These are phyloP conservation scores for Capronia americana DNA, from an alignment of 2,329 filamentous ascomycete genomes.

Conservation along the genomic window DNA sequence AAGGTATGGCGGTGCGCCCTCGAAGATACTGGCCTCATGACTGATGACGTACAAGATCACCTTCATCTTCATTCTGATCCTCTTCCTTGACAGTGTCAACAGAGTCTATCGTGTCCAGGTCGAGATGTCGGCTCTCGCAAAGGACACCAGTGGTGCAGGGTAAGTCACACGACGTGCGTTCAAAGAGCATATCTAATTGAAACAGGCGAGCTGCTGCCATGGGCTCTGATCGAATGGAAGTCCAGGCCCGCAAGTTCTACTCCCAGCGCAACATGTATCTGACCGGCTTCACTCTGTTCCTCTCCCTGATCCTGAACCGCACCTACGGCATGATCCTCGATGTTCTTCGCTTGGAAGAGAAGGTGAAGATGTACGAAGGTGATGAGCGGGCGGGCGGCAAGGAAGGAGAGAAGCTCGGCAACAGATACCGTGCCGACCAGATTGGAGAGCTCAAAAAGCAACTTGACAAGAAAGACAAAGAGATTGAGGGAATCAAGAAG, in stretches of 20 bases:
- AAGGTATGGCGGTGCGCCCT: conserved; percentile 62
- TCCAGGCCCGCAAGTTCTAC: conserved; percentile 99
- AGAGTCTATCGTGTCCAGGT: conserved; percentile 96
- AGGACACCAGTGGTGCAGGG: conserved; percentile 61
- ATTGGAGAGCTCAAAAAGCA: conserved; percentile 77
- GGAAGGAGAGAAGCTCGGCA: conserved; percentile 73
- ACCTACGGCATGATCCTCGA: conserved; percentile 98
- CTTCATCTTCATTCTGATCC: conserved; percentile 97
- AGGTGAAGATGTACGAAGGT: conserved; percentile 82
- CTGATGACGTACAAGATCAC: conserved; percentile 68
- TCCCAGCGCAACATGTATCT: conserved; percentile 99
- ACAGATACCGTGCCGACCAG: conserved; percentile 74
- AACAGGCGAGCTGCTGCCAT: conserved; percentile 69
- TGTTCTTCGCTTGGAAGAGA: conserved; percentile 88
- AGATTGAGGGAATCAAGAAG: conserved; percentile 89
- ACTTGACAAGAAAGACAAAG: conserved; percentile 75
- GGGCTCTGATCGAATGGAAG: conserved; percentile 94
- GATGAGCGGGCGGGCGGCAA: conserved; percentile 66
- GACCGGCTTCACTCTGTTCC: conserved; percentile 98
- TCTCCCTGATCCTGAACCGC: conserved; percentile 95
- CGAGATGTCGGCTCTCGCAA: conserved; percentile 76
- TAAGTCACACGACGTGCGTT: conserved; percentile 47
- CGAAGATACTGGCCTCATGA: not conserved
- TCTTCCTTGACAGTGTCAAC: conserved; percentile 96
- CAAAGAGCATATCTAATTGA: conserved; percentile 9